phyloP scores from a whole-genome alignment of 176 grass and related monocot genomes.

The Thalia dealbata region DNA sequence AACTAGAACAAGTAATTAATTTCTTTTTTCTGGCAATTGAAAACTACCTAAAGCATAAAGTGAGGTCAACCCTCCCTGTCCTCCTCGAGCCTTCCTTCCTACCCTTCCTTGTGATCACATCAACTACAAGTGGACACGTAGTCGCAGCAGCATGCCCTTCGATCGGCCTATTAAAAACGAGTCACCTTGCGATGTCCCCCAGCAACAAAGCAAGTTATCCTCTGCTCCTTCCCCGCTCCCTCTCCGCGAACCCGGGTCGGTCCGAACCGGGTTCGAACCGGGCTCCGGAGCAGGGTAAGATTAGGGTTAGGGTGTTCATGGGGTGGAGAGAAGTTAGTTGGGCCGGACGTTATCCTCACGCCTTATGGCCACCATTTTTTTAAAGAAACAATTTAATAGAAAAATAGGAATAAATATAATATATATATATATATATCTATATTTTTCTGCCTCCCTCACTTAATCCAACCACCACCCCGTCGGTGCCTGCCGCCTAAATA shows the following conservation, averaged over 20 bases:
- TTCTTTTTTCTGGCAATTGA: too few species aligned
- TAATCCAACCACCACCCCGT: constrained; percentile 11
- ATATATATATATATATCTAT: too few species aligned
- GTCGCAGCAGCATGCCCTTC: too few species aligned
- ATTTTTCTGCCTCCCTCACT: not conserved
- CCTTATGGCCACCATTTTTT: not conserved
- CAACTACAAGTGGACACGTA: not conserved
- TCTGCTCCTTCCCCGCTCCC: not conserved
- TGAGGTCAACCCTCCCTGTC: not conserved
- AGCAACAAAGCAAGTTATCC: not conserved
- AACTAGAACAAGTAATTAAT: too few species aligned
- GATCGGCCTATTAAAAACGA: too few species aligned
- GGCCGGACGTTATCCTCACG: constrained; percentile 7
- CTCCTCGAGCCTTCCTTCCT: not conserved
- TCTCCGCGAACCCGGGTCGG: too few species aligned
- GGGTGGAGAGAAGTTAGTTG: not conserved
- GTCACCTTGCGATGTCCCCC: not conserved
- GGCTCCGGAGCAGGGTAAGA: not conserved
- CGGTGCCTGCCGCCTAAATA: constrained; percentile 5
- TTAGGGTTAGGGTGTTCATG: not conserved
- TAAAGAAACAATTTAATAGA: too few species aligned
- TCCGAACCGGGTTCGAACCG: not conserved
- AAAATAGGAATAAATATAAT: too few species aligned
- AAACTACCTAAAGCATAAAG: not conserved
- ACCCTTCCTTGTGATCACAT: not conserved